These are phyloP conservation scores for Monascus ruber DNA, from an alignment of 2,329 filamentous ascomycete species.

Conservation along the genomic window DNA sequence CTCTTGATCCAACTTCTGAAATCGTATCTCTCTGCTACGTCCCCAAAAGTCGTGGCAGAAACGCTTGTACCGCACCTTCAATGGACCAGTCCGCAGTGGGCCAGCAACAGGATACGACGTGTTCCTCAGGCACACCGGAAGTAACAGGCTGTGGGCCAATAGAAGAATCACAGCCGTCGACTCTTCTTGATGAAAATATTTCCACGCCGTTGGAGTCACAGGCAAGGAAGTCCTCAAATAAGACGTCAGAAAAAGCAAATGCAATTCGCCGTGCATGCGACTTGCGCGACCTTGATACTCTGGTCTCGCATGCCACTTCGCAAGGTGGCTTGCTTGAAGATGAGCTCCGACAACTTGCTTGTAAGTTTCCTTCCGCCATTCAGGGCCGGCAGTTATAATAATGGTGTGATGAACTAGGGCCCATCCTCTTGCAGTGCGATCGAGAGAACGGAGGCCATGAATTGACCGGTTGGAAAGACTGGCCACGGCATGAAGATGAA, in stretches of 20 bases:
- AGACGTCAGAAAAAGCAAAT: constrained; percentile 28
- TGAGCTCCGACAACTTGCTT: constrained; percentile 59
- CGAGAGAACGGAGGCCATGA: constrained; percentile 5
- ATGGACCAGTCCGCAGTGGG: neutral
- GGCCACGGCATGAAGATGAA: constrained; percentile 74
- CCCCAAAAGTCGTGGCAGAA: too few relatives aligned
- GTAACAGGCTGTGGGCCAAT: too few relatives aligned
- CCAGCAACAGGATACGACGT: neutral
- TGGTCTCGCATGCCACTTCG: constrained; percentile 50
- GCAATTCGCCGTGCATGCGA: constrained; percentile 51
- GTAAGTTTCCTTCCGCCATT: constrained; percentile 43
- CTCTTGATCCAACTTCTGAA: too few relatives aligned
- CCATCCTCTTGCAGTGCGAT: constrained; percentile 36
- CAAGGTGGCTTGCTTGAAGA: constrained; percentile 58
- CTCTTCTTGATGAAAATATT: constrained; percentile 2
- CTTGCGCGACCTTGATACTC: constrained; percentile 42
- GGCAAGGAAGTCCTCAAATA: constrained; percentile 1
- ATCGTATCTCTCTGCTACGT: too few relatives aligned
- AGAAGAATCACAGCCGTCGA: too few relatives aligned
- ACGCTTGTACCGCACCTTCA: neutral
- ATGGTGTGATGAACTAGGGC: constrained; percentile 27
- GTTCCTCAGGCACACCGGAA: too few relatives aligned
- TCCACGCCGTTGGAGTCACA: constrained; percentile 1
- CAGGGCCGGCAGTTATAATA: neutral
- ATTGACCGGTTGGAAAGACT: constrained; percentile 42